phyloP scores from a whole-genome alignment of 108 stramenopile genomes.

The Parietichytrium sp. region DNA sequence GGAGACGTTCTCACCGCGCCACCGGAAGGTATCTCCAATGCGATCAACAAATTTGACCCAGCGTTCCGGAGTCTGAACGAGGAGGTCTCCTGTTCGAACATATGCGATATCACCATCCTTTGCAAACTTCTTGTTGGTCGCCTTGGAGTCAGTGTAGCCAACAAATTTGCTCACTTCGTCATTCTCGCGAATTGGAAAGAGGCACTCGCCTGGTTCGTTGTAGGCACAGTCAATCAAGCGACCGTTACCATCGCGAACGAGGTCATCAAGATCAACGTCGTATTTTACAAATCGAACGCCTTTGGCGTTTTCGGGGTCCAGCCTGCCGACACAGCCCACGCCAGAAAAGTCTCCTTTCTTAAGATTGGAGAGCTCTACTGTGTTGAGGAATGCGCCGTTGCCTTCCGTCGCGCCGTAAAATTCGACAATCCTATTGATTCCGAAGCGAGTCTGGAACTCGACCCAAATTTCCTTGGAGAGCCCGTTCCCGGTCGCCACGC shows the following conservation, averaged over 20 bases:
- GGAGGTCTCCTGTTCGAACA: constrained; percentile 60
- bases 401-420: constrained; percentile 67
- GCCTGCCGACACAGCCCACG: constrained; percentile 56
- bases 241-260: constrained; percentile 49
- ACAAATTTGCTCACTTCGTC: constrained; percentile 53
- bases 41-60: constrained; percentile 61
- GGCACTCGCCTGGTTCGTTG: constrained; percentile 56
- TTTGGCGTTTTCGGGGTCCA: not conserved
- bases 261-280: constrained; percentile 49
- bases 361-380: not conserved
- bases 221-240: constrained; percentile 41
- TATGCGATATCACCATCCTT: constrained; percentile 53
- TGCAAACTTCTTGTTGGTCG: constrained; percentile 57
- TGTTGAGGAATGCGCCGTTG: constrained; percentile 44
- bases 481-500: constrained; percentile 63
- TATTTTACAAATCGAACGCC: constrained; percentile 42
- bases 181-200: constrained; percentile 50
- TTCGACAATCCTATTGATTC: constrained; percentile 50
- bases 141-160: constrained; percentile 59
- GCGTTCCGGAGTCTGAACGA: constrained; percentile 46
- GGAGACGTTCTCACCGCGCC: constrained; percentile 67
- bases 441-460: constrained; percentile 52
- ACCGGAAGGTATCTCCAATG: constrained; percentile 66
- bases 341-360: constrained; percentile 42
- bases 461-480: constrained; percentile 59